Conservation (phyloP, 768 basidiomycete genomes). For the Cyclocybe cylindracea region DNA sequence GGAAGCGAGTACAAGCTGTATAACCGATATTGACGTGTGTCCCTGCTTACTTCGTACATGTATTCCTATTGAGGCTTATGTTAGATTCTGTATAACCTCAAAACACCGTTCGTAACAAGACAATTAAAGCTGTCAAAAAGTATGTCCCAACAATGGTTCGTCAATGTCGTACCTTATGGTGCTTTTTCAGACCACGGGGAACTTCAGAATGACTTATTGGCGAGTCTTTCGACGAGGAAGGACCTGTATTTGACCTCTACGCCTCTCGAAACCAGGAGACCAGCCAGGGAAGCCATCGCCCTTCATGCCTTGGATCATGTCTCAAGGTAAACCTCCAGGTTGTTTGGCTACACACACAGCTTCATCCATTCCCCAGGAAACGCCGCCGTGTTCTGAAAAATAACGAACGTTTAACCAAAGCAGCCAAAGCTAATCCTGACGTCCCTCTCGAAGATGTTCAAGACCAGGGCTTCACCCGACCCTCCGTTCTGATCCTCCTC, state of each 20-base stretch:
- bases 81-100: conserved; percentile 61
- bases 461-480: conserved; percentile 98
- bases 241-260: conserved; percentile 78
- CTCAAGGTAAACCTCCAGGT: conserved; percentile 61
- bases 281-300: conserved; percentile 66
- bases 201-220: conserved; percentile 70
- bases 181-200: conserved; percentile 42
- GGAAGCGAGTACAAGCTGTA: conserved; percentile 24
- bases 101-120: conserved; percentile 51
- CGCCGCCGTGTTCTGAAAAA: conserved; percentile 89
- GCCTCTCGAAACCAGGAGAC: conserved; percentile 62
- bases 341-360: background rate
- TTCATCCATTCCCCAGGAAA: conserved; percentile 55
- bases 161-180: background rate
- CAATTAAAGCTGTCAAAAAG: conserved; percentile 58
- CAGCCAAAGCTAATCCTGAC: conserved; percentile 54
- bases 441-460: conserved; percentile 73
- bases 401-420: conserved; percentile 86
- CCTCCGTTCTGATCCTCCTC: conserved; percentile 87
- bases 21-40: conserved; percentile 32
- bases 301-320: conserved; percentile 90
- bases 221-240: conserved; percentile 61
- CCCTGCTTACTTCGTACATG: background rate
- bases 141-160: conserved; percentile 22
- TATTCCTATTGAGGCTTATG: background rate